Percentiles rank a stretch among this genome's conserved stretches.
phyloP scores from a whole-genome alignment of 805 yeast species.

The Saturnispora saitoi region DNA sequence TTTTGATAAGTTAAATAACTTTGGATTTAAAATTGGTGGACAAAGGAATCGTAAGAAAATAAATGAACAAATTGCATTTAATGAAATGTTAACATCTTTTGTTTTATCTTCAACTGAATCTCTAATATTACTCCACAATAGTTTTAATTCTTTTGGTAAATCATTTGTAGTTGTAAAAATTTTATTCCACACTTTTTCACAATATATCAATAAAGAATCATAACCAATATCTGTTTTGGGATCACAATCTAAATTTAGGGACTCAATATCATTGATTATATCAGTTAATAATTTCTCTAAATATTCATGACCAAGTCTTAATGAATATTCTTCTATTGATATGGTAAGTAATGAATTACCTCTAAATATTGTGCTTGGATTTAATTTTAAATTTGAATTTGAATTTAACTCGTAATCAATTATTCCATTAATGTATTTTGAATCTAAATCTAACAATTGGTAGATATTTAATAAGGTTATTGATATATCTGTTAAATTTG shows the following conservation, averaged over 20 bases:
- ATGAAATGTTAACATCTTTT: slow-evolving; percentile 36
- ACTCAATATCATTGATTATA: slow-evolving; percentile 45
- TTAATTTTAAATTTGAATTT: slow-evolving; percentile 34
- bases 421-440: slow-evolving; percentile 63
- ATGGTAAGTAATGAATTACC: slow-evolving; percentile 81
- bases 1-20: slow-evolving; percentile 63
- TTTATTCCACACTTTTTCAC: slow-evolving; percentile 55
- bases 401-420: slow-evolving; percentile 57
- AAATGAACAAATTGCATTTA: slow-evolving; percentile 76
- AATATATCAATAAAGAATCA: slow-evolving; percentile 30
- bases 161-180: slow-evolving; percentile 64
- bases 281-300: slow-evolving; percentile 63
- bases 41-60: slow-evolving; percentile 78
- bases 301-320: slow-evolving; percentile 72
- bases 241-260: slow-evolving; percentile 55
- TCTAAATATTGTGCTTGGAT: slow-evolving; percentile 56
- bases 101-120: slow-evolving; percentile 53
- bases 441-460: slow-evolving; percentile 59
- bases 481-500: slow-evolving; percentile 46
- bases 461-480: slow-evolving; percentile 62
- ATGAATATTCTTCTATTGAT: slow-evolving; percentile 67
- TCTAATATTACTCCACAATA: slow-evolving; percentile 55
- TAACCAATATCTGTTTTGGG: slow-evolving; percentile 40
- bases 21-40: slow-evolving; percentile 89
- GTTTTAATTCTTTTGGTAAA: slow-evolving; percentile 59